Conservation (phyloP, 768 basidiomycete genomes). For the Lactarius quietus region DNA sequence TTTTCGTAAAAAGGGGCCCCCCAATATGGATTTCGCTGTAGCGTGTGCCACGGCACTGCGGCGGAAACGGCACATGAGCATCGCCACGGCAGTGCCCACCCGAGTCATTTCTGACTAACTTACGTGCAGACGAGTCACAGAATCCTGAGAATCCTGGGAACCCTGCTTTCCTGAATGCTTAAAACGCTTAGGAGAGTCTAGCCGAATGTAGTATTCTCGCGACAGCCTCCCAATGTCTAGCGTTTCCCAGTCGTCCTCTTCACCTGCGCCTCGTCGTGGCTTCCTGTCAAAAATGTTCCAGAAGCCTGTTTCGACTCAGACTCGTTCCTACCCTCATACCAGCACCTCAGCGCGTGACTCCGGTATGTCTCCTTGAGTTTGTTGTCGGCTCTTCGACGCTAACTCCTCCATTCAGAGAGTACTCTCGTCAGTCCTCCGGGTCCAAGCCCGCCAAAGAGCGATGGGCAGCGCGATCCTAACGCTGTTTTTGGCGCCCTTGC, state of each 20-base stretch:
- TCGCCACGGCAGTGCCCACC: neutral
- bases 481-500: neutral
- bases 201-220: neutral
- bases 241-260: neutral
- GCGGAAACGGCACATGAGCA: neutral
- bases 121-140: neutral
- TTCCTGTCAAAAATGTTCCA: slow-evolving; percentile 7
- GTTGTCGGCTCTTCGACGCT: neutral
- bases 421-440: neutral
- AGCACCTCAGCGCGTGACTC: neutral
- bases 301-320: neutral
- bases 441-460: neutral
- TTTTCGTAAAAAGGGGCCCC: too few relatives aligned
- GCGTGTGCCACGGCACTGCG: neutral
- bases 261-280: neutral
- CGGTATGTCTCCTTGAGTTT: neutral
- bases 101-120: neutral
- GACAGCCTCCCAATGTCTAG: neutral
- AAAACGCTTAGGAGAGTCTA: neutral
- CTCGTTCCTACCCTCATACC: neutral
- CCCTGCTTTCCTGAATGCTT: neutral
- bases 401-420: neutral
- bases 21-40: too few relatives aligned
- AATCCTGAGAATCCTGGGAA: neutral
- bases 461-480: neutral